These are phyloP conservation scores for Mucor mucedo DNA, from an alignment of 371 early-diverging fungal genomes.

Conservation along the genomic window DNA sequence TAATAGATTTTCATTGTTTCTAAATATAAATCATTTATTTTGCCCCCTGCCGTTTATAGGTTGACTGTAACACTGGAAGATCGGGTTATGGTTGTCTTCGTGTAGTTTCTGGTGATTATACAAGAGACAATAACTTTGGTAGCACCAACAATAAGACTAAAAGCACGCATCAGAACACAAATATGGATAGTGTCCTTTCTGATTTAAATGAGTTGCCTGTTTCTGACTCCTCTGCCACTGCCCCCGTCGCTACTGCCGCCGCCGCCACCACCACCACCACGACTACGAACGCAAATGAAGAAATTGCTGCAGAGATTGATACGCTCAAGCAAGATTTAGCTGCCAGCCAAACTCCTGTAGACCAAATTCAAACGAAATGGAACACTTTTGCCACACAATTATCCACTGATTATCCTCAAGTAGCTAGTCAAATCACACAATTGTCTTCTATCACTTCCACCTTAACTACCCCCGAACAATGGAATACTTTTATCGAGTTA, in stretches of 20 bases:
- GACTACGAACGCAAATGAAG: slow-evolving; percentile 11
- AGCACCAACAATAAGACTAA: background rate
- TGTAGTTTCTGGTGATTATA: slow-evolving; percentile 49
- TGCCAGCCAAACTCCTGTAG: slow-evolving; percentile 1
- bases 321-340: slow-evolving; percentile 5
- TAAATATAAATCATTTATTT: too few species aligned
- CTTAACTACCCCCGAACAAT: slow-evolving; percentile 23
- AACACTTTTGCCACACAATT: slow-evolving; percentile 20
- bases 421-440: slow-evolving; percentile 16
- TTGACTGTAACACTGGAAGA: slow-evolving; percentile 42
- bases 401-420: slow-evolving; percentile 21
- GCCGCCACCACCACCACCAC: background rate
- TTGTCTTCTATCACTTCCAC: slow-evolving; percentile 14
- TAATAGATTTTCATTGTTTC: background rate
- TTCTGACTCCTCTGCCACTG: background rate
- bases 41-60: slow-evolving; percentile 11
- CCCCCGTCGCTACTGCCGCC: background rate
- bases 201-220: slow-evolving; percentile 19
- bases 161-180: slow-evolving; percentile 13
- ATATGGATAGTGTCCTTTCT: slow-evolving; percentile 21
- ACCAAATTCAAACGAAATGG: slow-evolving; percentile 31
- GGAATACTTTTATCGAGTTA: slow-evolving; percentile 18
- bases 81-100: slow-evolving; percentile 48
- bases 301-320: slow-evolving; percentile 25
- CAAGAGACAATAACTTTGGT: slow-evolving; percentile 20